Evolutionary conservation across 768 basidiomycete species (phyloP).

Genomic region (Boletellus sp.): DNA sequence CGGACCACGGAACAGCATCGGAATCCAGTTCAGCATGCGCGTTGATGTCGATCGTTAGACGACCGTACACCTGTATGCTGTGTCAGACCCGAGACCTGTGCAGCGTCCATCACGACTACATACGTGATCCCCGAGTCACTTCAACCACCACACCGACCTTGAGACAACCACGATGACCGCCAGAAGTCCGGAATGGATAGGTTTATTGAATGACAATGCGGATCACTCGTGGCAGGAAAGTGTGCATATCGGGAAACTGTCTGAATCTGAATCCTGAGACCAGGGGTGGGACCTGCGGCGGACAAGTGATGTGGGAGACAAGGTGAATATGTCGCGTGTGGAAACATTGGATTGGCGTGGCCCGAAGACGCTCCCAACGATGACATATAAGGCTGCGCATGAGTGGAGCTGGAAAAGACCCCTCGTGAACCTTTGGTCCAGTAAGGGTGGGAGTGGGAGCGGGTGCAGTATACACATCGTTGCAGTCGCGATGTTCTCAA

Average conservation of each 20-base stretch:
- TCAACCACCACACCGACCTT: neutral
- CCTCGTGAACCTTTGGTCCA: no score
- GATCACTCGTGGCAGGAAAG: constrained; percentile 18
- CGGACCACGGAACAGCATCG: neutral
- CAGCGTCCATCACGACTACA: neutral
- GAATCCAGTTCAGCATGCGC: neutral
- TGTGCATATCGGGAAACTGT: neutral
- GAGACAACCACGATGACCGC: constrained; percentile 2
- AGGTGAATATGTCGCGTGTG: constrained; percentile 6
- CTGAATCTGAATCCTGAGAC: constrained; percentile 1
- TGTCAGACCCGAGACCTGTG: neutral
- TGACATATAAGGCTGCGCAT: neutral
- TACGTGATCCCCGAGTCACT: neutral
- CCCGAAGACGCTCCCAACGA: neutral
- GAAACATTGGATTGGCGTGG: constrained; percentile 26
- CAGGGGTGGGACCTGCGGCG: constrained; percentile 3
- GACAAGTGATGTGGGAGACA: constrained; percentile 2
- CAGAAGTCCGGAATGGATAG: constrained; percentile 3
- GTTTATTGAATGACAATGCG: constrained; percentile 13
- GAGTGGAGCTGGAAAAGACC: neutral
- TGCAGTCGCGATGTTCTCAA: neutral
- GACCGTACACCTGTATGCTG: neutral
- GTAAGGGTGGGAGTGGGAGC: no score
- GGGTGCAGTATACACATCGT: neutral
- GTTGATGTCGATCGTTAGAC: neutral